Base-by-base conservation (phyloP, 2,329 filamentous ascomycete species). In the Aureobasidium sp. region DNA sequence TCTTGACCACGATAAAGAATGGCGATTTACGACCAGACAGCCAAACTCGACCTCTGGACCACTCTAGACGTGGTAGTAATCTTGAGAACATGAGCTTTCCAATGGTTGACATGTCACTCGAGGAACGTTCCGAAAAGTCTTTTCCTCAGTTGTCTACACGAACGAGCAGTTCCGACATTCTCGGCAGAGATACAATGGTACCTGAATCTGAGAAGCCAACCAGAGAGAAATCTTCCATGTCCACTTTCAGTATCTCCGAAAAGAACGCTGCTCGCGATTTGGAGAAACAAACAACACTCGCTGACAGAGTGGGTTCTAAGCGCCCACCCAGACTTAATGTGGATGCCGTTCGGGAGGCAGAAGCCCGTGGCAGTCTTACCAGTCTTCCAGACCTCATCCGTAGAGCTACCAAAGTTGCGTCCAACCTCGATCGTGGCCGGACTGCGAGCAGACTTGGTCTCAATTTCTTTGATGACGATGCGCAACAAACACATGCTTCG, bases 301-400 rank as follows among this genome's bases (percentile, higher is more conserved):
- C 73, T 6, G 74, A 75, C 29, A 73, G 76, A 51, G 71, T 73
- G 21, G 77, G 74, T 27, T 71, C 71, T 54, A 71, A 70, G 60
- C 69, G 77, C 61, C 92, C 93, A 33, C 88, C 90, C 3, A 84
- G 83, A 37, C 77, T 96, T 4, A 85, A 96, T 69, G 87, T 96
- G 25, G 86, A 92, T 69, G 89, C 89, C 4, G 88, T 95, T 3
- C 83, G 85, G 65, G 85, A 87, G 55, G 89, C 89, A 17, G 90
- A 96, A 72, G 84, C 87, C 1, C 84, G 94, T 68, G 92, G 90
- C 4, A 96, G 92, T 70, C 79, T 96, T 64, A 97, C 94, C 1
- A 96, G 92, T 73, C 77, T 99, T 62, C 88, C 92, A 0, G 94
- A 97, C 71, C 77, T 99, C 62, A 97, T 99, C 66, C 82, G 85